Percentiles rank a stretch among this genome's conserved stretches.
phyloP scores from a whole-genome alignment of 257 asterid genomes.

The Parsonsia alboflavescens region DNA sequence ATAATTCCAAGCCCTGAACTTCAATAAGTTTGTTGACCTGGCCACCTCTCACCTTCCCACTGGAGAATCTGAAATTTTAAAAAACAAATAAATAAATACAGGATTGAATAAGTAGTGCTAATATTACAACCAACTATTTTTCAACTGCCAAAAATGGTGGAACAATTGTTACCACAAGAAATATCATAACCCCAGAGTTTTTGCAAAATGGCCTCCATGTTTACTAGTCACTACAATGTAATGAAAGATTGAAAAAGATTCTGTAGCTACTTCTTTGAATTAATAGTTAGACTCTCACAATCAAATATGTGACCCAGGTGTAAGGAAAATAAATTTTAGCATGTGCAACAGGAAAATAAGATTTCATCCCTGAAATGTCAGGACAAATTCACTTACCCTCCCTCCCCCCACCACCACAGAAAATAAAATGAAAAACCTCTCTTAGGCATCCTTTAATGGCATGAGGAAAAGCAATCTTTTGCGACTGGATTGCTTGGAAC shows the following conservation, averaged over 20 bases:
- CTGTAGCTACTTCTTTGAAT: neutral
- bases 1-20: slow-evolving; percentile 71
- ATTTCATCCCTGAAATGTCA: too few relatives aligned
- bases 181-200: neutral
- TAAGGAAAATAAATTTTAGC: neutral
- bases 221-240: neutral
- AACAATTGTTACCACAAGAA: neutral
- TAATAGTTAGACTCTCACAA: neutral
- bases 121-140: neutral
- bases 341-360: neutral
- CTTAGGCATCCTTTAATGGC: too few relatives aligned
- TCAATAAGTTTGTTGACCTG: slow-evolving; percentile 83
- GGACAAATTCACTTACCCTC: too few relatives aligned
- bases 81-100: slow-evolving; percentile 11
- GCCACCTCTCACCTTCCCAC: slow-evolving; percentile 65
- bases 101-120: neutral
- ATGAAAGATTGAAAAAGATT: neutral
- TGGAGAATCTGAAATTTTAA: slow-evolving; percentile 39
- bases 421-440: too few relatives aligned
- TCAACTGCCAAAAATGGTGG: neutral
- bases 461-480: neutral
- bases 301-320: neutral
- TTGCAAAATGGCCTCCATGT: neutral
- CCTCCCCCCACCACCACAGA: too few relatives aligned
- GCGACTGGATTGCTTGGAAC: neutral